These are phyloP conservation scores for Aspergillus pseudoterreus DNA, from an alignment of 2,329 filamentous ascomycete species.

Conservation along the genomic window DNA sequence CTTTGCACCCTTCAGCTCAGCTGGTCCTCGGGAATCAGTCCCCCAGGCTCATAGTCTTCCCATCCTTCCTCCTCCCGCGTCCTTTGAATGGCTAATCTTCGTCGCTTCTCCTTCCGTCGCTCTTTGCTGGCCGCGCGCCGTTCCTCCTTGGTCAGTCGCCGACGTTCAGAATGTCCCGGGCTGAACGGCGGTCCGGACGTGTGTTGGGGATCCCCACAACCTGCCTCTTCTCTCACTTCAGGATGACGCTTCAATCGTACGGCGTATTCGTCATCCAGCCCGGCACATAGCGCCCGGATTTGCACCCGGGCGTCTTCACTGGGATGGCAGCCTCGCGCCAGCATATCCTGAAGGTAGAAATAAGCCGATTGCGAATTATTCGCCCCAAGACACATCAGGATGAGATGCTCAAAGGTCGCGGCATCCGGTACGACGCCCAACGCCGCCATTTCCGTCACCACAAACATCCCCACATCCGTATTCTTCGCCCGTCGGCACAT, in stretches of 20 bases:
- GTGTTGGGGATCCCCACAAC: not conserved
- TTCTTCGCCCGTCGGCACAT: conserved; percentile 45
- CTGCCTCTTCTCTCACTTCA: conserved; percentile 15
- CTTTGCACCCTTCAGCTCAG: not conserved
- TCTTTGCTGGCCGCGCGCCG: conserved; percentile 16
- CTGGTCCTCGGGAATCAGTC: conserved; percentile 14
- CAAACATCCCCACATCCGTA: conserved; percentile 57
- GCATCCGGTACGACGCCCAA: conserved; percentile 52
- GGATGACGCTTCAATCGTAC: conserved; percentile 28
- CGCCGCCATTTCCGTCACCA: conserved; percentile 60
- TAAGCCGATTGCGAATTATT: conserved; percentile 34
- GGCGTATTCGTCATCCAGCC: conserved; percentile 29
- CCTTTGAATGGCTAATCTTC: conserved; percentile 14
- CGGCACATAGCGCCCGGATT: conserved; percentile 26
- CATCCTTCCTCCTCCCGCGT: conserved; percentile 19
- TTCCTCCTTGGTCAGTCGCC: conserved; percentile 8
- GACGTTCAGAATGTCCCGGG: not conserved
- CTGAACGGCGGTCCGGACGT: not conserved
- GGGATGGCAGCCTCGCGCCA: conserved; percentile 25
- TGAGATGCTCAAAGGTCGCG: conserved; percentile 61
- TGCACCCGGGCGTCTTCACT: conserved; percentile 21
- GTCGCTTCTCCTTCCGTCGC: conserved; percentile 19
- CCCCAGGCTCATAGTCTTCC: conserved; percentile 18
- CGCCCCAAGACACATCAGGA: conserved; percentile 52
- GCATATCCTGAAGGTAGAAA: conserved; percentile 37